Percentiles rank a stretch among this genome's conserved stretches.
These are phyloP conservation scores for Plantago coronopus DNA, from an alignment of 305 asterid genomes.

Conservation along the genomic window DNA sequence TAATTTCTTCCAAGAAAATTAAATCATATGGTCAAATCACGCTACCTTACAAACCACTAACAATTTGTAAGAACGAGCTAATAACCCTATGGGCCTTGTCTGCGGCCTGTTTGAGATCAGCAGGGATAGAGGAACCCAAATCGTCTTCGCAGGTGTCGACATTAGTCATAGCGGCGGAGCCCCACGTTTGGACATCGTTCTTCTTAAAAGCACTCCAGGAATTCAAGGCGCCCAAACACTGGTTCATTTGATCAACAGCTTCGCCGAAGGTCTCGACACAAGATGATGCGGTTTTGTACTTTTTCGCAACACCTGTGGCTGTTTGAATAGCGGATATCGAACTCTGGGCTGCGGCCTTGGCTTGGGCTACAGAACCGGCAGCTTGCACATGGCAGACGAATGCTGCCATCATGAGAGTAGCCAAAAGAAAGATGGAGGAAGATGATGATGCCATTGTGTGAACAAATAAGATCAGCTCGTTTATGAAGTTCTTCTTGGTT, in stretches of 20 bases:
- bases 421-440: too few relatives aligned
- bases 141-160: conserved; percentile 7
- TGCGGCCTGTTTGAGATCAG: not conserved
- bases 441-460: too few relatives aligned
- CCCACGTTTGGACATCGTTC: conserved; percentile 2
- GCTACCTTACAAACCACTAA: not conserved
- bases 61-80: not conserved
- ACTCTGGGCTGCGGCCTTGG: conserved; percentile 12
- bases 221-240: not conserved
- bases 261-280: conserved; percentile 27
- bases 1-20: too few relatives aligned
- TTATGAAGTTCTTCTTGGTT: too few relatives aligned
- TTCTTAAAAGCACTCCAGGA: not conserved
- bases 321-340: conserved; percentile 12
- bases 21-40: too few relatives aligned
- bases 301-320: not conserved
- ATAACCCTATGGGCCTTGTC: not conserved
- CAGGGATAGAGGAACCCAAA: not conserved
- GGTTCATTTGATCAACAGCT: conserved; percentile 13
- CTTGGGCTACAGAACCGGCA: conserved; percentile 20
- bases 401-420: too few relatives aligned
- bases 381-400: too few relatives aligned
- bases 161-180: conserved; percentile 6
- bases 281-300: not conserved
- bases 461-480: too few relatives aligned